Conservation (phyloP, 768 basidiomycete species). For the Myochromella boudieri region DNA sequence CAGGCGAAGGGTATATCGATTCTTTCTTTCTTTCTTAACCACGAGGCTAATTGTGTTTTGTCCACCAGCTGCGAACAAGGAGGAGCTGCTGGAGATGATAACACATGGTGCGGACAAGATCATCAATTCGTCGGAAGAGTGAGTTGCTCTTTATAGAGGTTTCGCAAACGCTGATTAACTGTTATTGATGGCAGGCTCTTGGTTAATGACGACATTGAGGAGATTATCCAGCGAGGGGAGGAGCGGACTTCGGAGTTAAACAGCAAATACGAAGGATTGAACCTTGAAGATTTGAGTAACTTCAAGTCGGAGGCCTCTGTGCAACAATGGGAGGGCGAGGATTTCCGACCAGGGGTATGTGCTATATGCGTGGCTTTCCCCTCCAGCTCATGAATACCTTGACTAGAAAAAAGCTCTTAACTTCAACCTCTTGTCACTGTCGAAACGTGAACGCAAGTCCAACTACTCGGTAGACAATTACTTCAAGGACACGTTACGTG, state of each 20-base stretch:
- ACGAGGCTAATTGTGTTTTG: conserved; percentile 1
- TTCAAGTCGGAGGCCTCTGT: conserved; percentile 93
- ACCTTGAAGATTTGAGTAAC: conserved; percentile 93
- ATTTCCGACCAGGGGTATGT: conserved; percentile 75
- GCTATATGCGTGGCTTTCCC: not conserved
- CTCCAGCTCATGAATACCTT: not conserved
- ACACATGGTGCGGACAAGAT: conserved; percentile 97
- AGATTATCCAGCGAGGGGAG: conserved; percentile 88
- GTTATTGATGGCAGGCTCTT: conserved; percentile 45
- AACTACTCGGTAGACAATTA: conserved; percentile 96
- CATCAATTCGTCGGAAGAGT: conserved; percentile 80
- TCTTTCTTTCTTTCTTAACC: not conserved
- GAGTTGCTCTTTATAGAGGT: conserved; percentile 20
- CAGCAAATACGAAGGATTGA: conserved; percentile 89
- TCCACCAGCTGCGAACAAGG: conserved; percentile 81
- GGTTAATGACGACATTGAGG: conserved; percentile 91
- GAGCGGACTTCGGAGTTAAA: conserved; percentile 86
- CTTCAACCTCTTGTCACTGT: conserved; percentile 80
- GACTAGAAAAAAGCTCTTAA: conserved; percentile 64
- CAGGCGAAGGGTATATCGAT: conserved; percentile 65
- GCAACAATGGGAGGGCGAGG: conserved; percentile 95
- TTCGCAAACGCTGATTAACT: not conserved
- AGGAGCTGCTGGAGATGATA: conserved; percentile 97
- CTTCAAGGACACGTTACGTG: conserved; percentile 88
- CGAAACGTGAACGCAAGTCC: conserved; percentile 90